Percentiles rank a stretch among this genome's conserved stretches.
Evolutionary conservation across 139 green algal species (phyloP).

Genomic region (Mychonastes homosphaera): DNA sequence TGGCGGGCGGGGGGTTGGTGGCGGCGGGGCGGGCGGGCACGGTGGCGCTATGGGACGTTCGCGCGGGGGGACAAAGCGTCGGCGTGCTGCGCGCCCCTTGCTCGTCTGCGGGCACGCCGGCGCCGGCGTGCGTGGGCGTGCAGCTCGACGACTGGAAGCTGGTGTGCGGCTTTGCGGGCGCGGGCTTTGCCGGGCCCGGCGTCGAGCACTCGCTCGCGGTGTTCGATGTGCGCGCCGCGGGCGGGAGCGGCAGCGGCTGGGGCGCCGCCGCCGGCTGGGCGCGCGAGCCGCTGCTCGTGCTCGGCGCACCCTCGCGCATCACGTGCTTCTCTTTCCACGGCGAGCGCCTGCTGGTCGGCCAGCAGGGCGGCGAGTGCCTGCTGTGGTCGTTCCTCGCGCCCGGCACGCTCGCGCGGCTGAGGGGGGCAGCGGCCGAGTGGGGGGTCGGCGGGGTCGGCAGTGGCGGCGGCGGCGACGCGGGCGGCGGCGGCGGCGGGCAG

Average conservation of each 20-base stretch:
- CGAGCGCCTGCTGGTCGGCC: constrained; percentile 25
- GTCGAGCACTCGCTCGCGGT: constrained; percentile 14
- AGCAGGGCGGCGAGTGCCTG: constrained; percentile 24
- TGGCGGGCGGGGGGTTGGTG: constrained; percentile 5
- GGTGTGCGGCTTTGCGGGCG: constrained; percentile 15
- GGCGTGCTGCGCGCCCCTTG: background rate
- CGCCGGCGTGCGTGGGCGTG: constrained; percentile 20
- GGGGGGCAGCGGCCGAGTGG: background rate
- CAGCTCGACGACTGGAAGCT: constrained; percentile 45
- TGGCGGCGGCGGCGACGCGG: background rate
- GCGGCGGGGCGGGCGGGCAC: constrained; percentile 13
- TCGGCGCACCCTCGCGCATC: constrained; percentile 16
- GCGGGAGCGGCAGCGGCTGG: background rate
- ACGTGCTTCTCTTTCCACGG: constrained; percentile 32
- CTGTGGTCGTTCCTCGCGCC: constrained; percentile 27
- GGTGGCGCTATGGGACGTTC: constrained; percentile 26
- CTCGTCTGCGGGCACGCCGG: constrained; percentile 1
- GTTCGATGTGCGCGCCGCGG: constrained; percentile 27
- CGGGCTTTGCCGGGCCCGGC: background rate
- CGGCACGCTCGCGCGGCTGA: background rate
- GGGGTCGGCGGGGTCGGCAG: background rate
- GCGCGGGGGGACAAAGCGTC: background rate
- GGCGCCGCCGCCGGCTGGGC: background rate
- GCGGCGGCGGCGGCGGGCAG: background rate
- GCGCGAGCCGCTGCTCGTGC: constrained; percentile 17